A percentile compares a stretch with the other conserved stretches of the same genome.
These are phyloP conservation scores for Ustilago esculenta DNA, from an alignment of 1,284 basidiomycete species.

Conservation along the genomic window DNA sequence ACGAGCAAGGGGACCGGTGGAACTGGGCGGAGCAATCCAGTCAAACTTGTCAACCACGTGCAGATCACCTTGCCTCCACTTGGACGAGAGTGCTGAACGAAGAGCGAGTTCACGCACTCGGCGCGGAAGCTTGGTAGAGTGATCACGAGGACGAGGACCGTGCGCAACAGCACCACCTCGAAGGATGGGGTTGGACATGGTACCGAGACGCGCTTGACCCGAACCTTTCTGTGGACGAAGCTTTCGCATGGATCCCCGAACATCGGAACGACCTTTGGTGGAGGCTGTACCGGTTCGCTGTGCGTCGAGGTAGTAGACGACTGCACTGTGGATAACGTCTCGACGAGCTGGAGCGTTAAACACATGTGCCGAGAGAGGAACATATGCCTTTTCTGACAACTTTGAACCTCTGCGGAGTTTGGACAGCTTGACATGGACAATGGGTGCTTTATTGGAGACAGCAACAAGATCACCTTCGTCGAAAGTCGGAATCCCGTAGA, in stretches of 20 bases:
- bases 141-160: slow-evolving; percentile 88
- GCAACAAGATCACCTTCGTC: slow-evolving; percentile 44
- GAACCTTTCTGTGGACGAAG: slow-evolving; percentile 90
- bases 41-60: slow-evolving; percentile 76
- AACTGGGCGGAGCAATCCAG: slow-evolving; percentile 60
- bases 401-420: slow-evolving; percentile 20
- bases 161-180: slow-evolving; percentile 91
- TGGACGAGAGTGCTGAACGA: slow-evolving; percentile 83
- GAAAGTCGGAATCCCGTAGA: slow-evolving; percentile 23
- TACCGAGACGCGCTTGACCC: slow-evolving; percentile 88
- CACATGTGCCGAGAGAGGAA: slow-evolving; percentile 81
- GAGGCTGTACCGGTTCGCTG: slow-evolving; percentile 88
- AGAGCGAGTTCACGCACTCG: slow-evolving; percentile 94
- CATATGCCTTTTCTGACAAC: slow-evolving; percentile 59
- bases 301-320: slow-evolving; percentile 86
- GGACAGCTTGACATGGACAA: slow-evolving; percentile 52
- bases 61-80: slow-evolving; percentile 78
- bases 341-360: slow-evolving; percentile 84
- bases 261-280: slow-evolving; percentile 90
- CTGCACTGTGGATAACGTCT: slow-evolving; percentile 92
- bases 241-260: slow-evolving; percentile 86
- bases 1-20: slow-evolving; percentile 53
- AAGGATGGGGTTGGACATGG: slow-evolving; percentile 86
- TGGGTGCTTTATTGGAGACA: slow-evolving; percentile 34
- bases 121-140: slow-evolving; percentile 85